Evolutionary conservation across 805 yeast genomes (phyloP), one percentile per base, ranked within the genome.

Genomic region (Yamadazyma nakazawae): DNA sequence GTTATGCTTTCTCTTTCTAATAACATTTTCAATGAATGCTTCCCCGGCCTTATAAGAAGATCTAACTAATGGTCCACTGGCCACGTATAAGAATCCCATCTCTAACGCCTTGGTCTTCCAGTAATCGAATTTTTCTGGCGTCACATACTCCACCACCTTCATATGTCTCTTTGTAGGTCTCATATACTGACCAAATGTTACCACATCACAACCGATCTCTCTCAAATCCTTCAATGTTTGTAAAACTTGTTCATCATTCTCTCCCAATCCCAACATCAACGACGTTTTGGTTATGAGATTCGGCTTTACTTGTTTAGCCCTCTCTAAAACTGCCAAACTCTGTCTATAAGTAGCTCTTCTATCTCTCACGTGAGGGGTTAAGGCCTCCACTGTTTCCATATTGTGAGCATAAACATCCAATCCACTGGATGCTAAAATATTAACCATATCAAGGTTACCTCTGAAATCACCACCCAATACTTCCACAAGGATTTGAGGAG

Each of bases 21-120:
- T 74, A 26, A 94, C 94, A 61, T 94, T 94, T 66, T 94, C 98
- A 59, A 94, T 91, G 59, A 90, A 94, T 2, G 96, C 88, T 67
- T 94, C 99, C 50, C 99, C 99, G 24, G 99, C 99, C 67, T 94
- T 94, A 70, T 94, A 94, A 2, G 96, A 87, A 1, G 97, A 89
- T 64, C 99, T 81, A 5, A 94, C 98, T 59, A 94, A 75, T 2
- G 99, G 99, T 4, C 98, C 99, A 50, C 95, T 84, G 2, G 99
- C 99, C 66, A 97, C 95, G 63, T 94, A 92, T 42, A 90, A 71
- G 76, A 94, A 94, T 0, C 99, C 99, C 79, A 92, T 69, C 37
- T 87, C 88, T 52, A 85, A 64, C 0, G 99, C 98, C 9, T 75
- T 78, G 47, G 85, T 81, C 59, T 84, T 89, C 99, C 99, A 94